These are phyloP conservation scores for Candida sithepensis DNA, from an alignment of 805 yeast genomes.

Conservation along the genomic window DNA sequence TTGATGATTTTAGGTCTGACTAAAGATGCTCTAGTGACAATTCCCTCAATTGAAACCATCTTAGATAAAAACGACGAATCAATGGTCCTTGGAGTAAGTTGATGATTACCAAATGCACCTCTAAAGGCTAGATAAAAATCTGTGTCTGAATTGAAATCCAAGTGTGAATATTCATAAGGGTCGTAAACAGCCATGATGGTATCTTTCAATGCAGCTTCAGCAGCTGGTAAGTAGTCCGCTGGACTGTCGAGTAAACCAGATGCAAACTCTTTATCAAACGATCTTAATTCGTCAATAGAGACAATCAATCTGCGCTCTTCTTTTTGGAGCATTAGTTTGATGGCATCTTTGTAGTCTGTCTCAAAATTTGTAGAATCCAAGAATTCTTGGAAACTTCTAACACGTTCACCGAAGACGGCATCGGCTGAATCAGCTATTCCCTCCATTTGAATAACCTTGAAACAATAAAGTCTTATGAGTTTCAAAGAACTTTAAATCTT, in stretches of 20 bases:
- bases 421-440: constrained; percentile 27
- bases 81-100: constrained; percentile 84
- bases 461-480: too few species aligned
- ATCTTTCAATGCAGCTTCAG: constrained; percentile 81
- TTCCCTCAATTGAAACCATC: constrained; percentile 88
- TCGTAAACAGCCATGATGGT: constrained; percentile 72
- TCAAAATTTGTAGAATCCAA: constrained; percentile 50
- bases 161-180: constrained; percentile 48
- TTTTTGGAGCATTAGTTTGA: constrained; percentile 68
- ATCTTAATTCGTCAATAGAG: constrained; percentile 83
- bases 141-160: constrained; percentile 55
- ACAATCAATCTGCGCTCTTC: constrained; percentile 66
- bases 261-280: constrained; percentile 74
- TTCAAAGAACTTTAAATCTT: background rate
- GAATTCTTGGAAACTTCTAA: constrained; percentile 85
- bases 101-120: constrained; percentile 89
- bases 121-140: constrained; percentile 74
- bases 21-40: constrained; percentile 88
- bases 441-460: constrained; percentile 19
- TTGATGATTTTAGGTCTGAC: constrained; percentile 90
- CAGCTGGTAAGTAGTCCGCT: constrained; percentile 83
- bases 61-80: constrained; percentile 73
- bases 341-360: constrained; percentile 63
- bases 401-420: constrained; percentile 68
- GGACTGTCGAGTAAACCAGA: constrained; percentile 70